A percentile compares a stretch with the other conserved stretches of the same genome.
Conservation (phyloP, 192 early-diverging fungal species). For the Coemansia sp. region DNA sequence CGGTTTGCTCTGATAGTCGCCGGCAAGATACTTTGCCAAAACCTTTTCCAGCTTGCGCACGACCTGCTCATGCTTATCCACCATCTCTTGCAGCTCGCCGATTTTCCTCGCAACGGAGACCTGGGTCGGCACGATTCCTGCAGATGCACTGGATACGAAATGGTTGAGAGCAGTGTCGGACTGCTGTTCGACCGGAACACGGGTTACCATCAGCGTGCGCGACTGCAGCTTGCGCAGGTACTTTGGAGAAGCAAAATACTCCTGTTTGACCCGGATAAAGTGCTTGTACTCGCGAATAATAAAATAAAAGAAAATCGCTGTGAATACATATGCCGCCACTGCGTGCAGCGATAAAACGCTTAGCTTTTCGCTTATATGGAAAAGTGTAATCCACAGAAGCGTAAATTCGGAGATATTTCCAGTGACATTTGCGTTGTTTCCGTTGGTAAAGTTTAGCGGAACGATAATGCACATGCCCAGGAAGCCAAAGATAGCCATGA, state of each 20-base stretch:
- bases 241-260: constrained; percentile 61
- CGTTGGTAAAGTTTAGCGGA: constrained; percentile 67
- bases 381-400: constrained; percentile 51
- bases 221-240: constrained; percentile 68
- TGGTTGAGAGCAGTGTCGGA: constrained; percentile 57
- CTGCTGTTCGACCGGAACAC: constrained; percentile 62
- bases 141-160: constrained; percentile 53
- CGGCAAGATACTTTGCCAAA: constrained; percentile 58
- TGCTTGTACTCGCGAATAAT: constrained; percentile 58
- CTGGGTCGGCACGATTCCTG: constrained; percentile 55
- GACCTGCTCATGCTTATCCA: constrained; percentile 64
- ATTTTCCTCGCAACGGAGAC: constrained; percentile 69
- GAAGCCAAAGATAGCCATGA: constrained; percentile 61
- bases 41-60: constrained; percentile 69
- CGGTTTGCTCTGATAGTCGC: constrained; percentile 31
- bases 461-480: constrained; percentile 64
- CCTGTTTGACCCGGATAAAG: constrained; percentile 57
- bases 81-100: constrained; percentile 64
- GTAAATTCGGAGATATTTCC: constrained; percentile 33
- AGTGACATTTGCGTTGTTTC: constrained; percentile 50
- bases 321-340: constrained; percentile 62
- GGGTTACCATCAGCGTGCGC: constrained; percentile 68
- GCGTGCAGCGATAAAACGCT: constrained; percentile 69
- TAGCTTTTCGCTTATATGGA: constrained; percentile 45
- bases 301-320: constrained; percentile 56